phyloP scores from a whole-genome alignment of 139 green algal genomes.

The Chlamydomonas eustigma region DNA sequence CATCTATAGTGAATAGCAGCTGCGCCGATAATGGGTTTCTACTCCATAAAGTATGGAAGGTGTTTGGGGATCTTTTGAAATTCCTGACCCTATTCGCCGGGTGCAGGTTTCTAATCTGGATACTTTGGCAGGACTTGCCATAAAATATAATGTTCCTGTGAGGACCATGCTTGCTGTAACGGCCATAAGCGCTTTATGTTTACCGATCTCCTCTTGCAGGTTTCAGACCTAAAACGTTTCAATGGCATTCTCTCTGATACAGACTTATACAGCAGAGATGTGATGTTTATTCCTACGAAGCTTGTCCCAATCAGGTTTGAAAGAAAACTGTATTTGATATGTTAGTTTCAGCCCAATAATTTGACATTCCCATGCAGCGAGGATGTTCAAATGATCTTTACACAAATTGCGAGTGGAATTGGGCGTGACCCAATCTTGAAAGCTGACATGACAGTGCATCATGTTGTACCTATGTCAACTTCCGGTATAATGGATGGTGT shows the following conservation, averaged over 20 bases:
- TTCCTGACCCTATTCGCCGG: too few relatives aligned
- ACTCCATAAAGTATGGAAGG: too few relatives aligned
- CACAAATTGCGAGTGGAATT: slow-evolving; percentile 23
- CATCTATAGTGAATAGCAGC: too few relatives aligned
- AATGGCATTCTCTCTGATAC: slow-evolving; percentile 81
- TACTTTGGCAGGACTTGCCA: slow-evolving; percentile 76
- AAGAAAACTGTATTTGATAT: not conserved
- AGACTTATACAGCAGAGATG: slow-evolving; percentile 69
- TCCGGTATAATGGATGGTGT: too few relatives aligned
- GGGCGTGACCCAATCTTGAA: slow-evolving; percentile 9
- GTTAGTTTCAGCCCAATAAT: too few relatives aligned
- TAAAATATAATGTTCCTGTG: slow-evolving; percentile 78
- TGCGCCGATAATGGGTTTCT: too few relatives aligned
- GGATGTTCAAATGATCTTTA: slow-evolving; percentile 32
- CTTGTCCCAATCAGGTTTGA: slow-evolving; percentile 61
- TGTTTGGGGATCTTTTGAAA: too few relatives aligned
- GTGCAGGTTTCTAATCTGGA: slow-evolving; percentile 75
- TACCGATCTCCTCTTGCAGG: slow-evolving; percentile 38
- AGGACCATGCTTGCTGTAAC: too few relatives aligned
- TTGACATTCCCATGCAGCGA: slow-evolving; percentile 38
- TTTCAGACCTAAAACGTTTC: slow-evolving; percentile 79
- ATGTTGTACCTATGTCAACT: too few relatives aligned
- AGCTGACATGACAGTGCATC: not conserved
- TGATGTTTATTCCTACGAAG: slow-evolving; percentile 67
- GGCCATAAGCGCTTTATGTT: not conserved